phyloP scores from a whole-genome alignment of 208 protist genomes.

The Balamuthia mandrillaris region DNA sequence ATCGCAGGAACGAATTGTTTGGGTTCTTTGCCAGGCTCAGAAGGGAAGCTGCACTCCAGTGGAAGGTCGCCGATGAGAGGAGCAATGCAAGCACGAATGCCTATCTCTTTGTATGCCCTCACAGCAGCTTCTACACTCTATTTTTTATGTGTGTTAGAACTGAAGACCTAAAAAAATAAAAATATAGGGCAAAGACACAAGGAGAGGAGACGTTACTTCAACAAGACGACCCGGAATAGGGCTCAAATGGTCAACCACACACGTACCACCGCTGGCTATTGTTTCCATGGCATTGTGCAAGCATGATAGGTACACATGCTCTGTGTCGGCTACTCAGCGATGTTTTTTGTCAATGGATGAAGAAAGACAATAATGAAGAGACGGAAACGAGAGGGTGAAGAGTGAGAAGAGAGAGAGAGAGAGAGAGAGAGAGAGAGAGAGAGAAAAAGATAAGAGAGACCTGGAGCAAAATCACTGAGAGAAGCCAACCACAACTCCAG shows the following conservation, averaged over 20 bases:
- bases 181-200: too few relatives aligned
- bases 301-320: background rate
- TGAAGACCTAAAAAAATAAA: too few relatives aligned
- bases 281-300: too few relatives aligned
- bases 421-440: background rate
- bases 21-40: background rate
- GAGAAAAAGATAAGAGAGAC: background rate
- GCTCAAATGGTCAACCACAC: too few relatives aligned
- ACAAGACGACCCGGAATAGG: too few relatives aligned
- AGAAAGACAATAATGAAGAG: background rate
- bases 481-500: conserved; percentile 4
- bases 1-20: too few relatives aligned
- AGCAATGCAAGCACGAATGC: background rate
- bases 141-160: too few relatives aligned
- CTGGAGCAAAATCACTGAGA: background rate
- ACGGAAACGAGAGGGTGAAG: background rate
- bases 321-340: too few relatives aligned
- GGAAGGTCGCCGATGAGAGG: background rate
- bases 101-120: background rate
- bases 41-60: background rate
- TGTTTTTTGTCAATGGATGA: background rate
- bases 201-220: too few relatives aligned
- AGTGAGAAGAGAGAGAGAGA: background rate
- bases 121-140: too few relatives aligned
- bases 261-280: too few relatives aligned